Base-by-base conservation (phyloP, 345 rosid genomes). In the Microcos paniculata region DNA sequence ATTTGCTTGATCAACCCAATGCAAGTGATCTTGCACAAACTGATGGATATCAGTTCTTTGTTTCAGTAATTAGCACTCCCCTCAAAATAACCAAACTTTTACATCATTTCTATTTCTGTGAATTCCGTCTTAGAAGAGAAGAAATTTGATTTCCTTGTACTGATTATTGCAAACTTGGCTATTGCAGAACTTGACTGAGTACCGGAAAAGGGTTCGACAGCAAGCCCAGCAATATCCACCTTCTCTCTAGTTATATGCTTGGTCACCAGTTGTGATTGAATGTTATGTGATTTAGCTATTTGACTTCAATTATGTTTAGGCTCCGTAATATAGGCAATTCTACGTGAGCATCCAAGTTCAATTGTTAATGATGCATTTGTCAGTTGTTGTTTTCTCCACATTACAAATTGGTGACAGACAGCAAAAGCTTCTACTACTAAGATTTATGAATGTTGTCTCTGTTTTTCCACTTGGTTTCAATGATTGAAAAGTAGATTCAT, bases 201-300 rank as follows among this genome's bases (percentile, higher is more conserved):
- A 87, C 70, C 80, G 70, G 81, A 81, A 74, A 72, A 85, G 87
- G 73, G 87, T 85, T 40, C 85, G 78, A 65, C 85, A 53, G 78
- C 90, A 87, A 63, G 84, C 88, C 51, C 79, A 76, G 82, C 84
- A 79, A 68, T 87, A 85, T 56, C 90, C 90, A 42, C 74, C 76
- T 14, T 3, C 21, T 58, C 42, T 78, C 63, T 81, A 40, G 65
- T 24, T 64, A 65, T 40, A 53, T 71, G 74, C 63, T 51, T 8
- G 23, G 8, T 45, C 55, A 12, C 16, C 33, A 62, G 70, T 40
- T 12, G 12, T 45, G 23, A 8, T 67, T 1, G 14, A 45, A 6
- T 26, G 3, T 65, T 42, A n/a, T 43, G 33, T 23, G 33, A 45
- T 66, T 14, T 43, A 6, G 21, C 21, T 21, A 52, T 43, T 45